Conservation (phyloP, 1,139 yeast species). For the Suhomyces ambrosiae region DNA sequence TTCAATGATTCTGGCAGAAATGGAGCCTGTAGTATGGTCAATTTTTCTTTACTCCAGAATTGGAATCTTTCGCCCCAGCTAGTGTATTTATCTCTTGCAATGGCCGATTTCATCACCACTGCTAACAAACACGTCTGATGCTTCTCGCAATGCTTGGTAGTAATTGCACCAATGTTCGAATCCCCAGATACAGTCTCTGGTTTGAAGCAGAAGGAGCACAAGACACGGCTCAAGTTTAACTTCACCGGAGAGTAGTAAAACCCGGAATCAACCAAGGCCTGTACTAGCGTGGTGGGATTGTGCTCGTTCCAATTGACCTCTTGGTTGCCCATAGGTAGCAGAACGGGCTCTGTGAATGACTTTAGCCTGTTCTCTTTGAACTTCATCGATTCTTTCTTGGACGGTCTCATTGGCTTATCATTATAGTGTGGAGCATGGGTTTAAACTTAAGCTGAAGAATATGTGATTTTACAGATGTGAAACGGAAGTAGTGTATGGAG, state of each 20-base stretch:
- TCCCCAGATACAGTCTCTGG: constrained; percentile 41
- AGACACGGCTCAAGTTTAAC: constrained; percentile 46
- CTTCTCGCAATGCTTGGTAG: constrained; percentile 47
- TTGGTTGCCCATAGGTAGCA: constrained; percentile 14
- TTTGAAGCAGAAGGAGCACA: constrained; percentile 64
- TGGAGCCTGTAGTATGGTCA: constrained; percentile 27
- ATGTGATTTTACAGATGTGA: not conserved
- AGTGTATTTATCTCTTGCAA: constrained; percentile 13
- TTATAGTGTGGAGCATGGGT: not conserved
- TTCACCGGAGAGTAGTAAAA: constrained; percentile 67
- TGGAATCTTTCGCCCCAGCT: constrained; percentile 8
- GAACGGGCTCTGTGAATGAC: constrained; percentile 26
- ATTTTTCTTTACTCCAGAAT: constrained; percentile 17
- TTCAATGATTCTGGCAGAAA: constrained; percentile 34
- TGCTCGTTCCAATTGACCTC: constrained; percentile 29
- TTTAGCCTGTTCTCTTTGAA: constrained; percentile 26
- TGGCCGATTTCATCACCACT: constrained; percentile 32
- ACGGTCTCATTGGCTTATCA: constrained; percentile 15
- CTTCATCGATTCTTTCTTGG: constrained; percentile 19
- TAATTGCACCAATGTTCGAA: constrained; percentile 31
- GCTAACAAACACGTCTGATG: constrained; percentile 23
- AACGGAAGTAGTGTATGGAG: not conserved
- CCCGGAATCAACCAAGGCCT: constrained; percentile 63
- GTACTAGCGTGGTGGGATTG: constrained; percentile 35
- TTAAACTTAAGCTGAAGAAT: too few relatives aligned